These are phyloP conservation scores for Saccharomycopsis fermentans DNA, from an alignment of 805 yeast genomes.

Conservation along the genomic window DNA sequence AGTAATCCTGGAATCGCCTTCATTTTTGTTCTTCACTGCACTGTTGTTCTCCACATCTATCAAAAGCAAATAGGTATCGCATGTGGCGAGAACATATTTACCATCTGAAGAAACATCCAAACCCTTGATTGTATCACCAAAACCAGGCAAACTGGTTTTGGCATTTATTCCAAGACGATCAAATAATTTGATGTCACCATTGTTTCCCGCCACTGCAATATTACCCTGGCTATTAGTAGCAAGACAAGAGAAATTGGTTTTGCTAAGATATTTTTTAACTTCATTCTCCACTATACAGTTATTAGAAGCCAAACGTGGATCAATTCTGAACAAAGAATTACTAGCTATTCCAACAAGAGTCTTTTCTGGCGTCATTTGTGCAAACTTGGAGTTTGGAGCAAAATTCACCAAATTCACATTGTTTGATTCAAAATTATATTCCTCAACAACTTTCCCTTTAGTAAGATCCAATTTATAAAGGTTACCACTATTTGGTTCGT, in stretches of 20 bases:
- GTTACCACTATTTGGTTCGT: slow-evolving; percentile 32
- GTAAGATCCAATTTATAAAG: slow-evolving; percentile 71
- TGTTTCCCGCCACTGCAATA: slow-evolving; percentile 64
- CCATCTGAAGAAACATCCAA: slow-evolving; percentile 73
- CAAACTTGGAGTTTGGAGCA: slow-evolving; percentile 64
- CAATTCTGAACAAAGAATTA: slow-evolving; percentile 62
- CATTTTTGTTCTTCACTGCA: slow-evolving; percentile 39
- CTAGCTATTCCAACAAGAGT: slow-evolving; percentile 62
- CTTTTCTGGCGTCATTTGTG: slow-evolving; percentile 64
- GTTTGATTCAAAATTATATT: slow-evolving; percentile 52
- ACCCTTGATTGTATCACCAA: slow-evolving; percentile 66
- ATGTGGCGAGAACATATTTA: slow-evolving; percentile 72
- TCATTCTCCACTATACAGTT: slow-evolving; percentile 48
- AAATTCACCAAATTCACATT: slow-evolving; percentile 41
- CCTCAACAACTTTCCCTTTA: slow-evolving; percentile 76
- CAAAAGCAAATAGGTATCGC: slow-evolving; percentile 58
- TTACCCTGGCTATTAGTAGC: slow-evolving; percentile 67
- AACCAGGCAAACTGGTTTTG: slow-evolving; percentile 68
- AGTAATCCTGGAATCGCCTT: slow-evolving; percentile 30
- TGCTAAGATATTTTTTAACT: slow-evolving; percentile 44
- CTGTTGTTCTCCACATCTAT: slow-evolving; percentile 51
- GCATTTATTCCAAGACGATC: slow-evolving; percentile 68
- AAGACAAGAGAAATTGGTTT: slow-evolving; percentile 45
- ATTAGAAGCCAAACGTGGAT: slow-evolving; percentile 57
- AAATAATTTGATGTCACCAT: slow-evolving; percentile 68